Conservation (phyloP, 805 yeast species). For the Candida ponderosae region DNA sequence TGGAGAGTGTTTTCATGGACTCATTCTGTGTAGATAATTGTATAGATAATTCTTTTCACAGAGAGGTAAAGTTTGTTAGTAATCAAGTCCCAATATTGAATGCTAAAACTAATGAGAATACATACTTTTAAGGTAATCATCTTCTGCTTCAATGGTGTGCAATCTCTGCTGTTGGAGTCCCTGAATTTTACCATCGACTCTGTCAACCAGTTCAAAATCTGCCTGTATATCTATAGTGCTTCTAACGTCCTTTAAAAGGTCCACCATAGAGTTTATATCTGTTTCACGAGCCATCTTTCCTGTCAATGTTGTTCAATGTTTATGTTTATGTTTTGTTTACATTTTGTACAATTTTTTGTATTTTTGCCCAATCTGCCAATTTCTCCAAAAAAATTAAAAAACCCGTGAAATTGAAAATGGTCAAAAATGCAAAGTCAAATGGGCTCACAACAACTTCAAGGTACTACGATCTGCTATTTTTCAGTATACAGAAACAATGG, state of each 20-base stretch:
- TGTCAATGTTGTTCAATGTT: background rate
- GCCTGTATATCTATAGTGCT: constrained; percentile 41
- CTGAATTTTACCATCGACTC: constrained; percentile 31
- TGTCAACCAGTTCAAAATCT: constrained; percentile 37
- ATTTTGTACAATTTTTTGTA: too few species aligned
- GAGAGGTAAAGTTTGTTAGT: too few species aligned
- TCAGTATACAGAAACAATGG: constrained; percentile 11
- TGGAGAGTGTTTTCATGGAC: constrained; percentile 17
- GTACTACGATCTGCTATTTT: too few species aligned
- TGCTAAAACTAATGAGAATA: constrained; percentile 2
- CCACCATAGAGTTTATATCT: constrained; percentile 11
- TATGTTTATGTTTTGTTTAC: background rate
- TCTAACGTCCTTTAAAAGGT: constrained; percentile 34
- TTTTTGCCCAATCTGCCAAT: too few species aligned
- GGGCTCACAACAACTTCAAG: too few species aligned
- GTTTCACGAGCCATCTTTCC: background rate
- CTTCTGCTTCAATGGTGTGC: constrained; percentile 15
- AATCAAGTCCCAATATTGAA: too few species aligned
- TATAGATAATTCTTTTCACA: constrained; percentile 12
- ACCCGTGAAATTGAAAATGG: too few species aligned
- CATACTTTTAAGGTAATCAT: constrained; percentile 11
- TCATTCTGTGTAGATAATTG: constrained; percentile 9
- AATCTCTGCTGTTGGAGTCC: constrained; percentile 24
- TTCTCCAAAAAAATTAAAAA: too few species aligned
- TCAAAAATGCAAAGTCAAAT: too few species aligned